phyloP scores from a whole-genome alignment of 2,329 filamentous ascomycete genomes.

The Whalleya microplaca region DNA sequence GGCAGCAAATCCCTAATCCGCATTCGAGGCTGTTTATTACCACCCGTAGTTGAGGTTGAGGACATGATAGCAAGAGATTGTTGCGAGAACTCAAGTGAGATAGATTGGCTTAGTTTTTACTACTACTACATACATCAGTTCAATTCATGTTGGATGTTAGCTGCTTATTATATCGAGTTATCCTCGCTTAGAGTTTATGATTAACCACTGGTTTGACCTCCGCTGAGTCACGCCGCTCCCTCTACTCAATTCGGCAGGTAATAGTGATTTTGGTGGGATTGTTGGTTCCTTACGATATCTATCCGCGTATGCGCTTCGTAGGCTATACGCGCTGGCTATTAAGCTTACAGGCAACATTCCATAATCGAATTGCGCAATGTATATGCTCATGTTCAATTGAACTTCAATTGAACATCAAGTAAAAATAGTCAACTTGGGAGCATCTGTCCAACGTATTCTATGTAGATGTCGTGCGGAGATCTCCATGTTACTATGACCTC shows the following conservation, averaged over 20 bases:
- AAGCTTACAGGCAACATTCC: too few relatives aligned
- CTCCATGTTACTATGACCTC: not conserved
- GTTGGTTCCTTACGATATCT: too few relatives aligned
- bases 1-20: conserved; percentile 51
- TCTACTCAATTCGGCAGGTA: not conserved
- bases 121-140: not conserved
- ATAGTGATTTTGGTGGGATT: too few relatives aligned
- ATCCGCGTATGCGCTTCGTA: too few relatives aligned
- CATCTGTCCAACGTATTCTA: too few relatives aligned
- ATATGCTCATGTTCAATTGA: too few relatives aligned
- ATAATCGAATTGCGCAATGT: too few relatives aligned
- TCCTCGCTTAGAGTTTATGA: not conserved
- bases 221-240: not conserved
- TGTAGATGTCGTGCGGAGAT: too few relatives aligned
- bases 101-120: not conserved
- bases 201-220: not conserved
- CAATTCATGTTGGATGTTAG: not conserved
- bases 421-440: too few relatives aligned
- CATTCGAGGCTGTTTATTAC: conserved; percentile 26
- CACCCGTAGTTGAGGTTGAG: conserved; percentile 5
- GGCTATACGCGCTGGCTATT: too few relatives aligned
- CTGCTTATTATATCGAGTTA: not conserved
- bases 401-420: too few relatives aligned
- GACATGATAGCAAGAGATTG: conserved; percentile 8
- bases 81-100: not conserved